Conservation (phyloP, 1,284 basidiomycete genomes). For the Papiliotrema laurentii region DNA sequence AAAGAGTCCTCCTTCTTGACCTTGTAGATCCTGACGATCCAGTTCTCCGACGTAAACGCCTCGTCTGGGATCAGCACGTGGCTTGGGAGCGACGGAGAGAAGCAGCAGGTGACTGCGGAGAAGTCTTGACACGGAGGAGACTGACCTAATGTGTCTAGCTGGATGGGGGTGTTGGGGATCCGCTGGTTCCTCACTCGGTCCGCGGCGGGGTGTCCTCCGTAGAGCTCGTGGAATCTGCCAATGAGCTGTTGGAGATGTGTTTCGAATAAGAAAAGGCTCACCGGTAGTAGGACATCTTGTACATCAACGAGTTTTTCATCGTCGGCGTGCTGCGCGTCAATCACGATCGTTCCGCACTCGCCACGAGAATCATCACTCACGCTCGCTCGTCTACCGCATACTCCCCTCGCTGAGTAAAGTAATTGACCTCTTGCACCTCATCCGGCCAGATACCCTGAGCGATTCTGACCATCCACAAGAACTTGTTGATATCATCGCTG, state of each 20-base stretch:
- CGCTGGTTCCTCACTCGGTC: constrained; percentile 82
- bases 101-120: constrained; percentile 7
- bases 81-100: constrained; percentile 40
- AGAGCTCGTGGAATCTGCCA: constrained; percentile 80
- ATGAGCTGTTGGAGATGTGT: background rate
- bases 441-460: constrained; percentile 99
- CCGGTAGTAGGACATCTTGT: constrained; percentile 96
- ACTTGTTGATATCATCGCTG: constrained; percentile 97
- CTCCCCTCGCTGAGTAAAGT: constrained; percentile 90
- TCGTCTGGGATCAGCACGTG: too few relatives aligned
- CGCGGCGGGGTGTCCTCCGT: constrained; percentile 64
- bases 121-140: constrained; percentile 15
- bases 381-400: constrained; percentile 90
- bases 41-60: constrained; percentile 95
- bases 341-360: background rate
- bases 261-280: constrained; percentile 44
- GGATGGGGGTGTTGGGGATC: constrained; percentile 70
- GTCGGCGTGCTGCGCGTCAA: constrained; percentile 54
- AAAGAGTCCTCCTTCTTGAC: constrained; percentile 93
- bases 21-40: constrained; percentile 95
- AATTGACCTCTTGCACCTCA: constrained; percentile 90
- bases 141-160: constrained; percentile 78
- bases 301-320: constrained; percentile 98
- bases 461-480: constrained; percentile 97
- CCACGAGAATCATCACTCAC: constrained; percentile 18